Base-by-base conservation (phyloP, 2,329 filamentous ascomycete species). In the Clonostachys rhizophaga region DNA sequence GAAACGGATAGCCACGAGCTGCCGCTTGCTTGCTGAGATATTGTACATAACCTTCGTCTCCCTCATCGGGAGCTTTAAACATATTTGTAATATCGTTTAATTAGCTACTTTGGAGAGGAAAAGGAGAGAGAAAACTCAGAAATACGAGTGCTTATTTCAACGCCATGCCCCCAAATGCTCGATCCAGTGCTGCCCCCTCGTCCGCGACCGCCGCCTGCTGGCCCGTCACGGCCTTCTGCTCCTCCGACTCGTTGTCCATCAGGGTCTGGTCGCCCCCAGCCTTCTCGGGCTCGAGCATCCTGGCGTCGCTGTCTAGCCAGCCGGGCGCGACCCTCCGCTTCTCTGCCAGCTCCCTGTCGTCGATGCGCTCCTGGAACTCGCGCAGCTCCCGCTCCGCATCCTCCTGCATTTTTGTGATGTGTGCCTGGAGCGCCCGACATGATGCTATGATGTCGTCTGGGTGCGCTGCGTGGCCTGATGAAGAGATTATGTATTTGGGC, bases 381-480 rank as follows among this genome's bases (percentile, higher is more conserved):
- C 73, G 68, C 47, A 96, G 72, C 46, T 85, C 80, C 35, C 73
- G 70, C 52, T 86, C 78, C 2, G 88, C 88, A 35, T 89, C 84
- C 4, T 76, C 74, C 53, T 85, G 78, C 54, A 89, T 75, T 54
- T 83, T 81, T 24, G 81, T 71, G 12, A 99, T 74, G 65, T 96
- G 89, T 2, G 81, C 78, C 55, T 87, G 83, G 40, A 99, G 78
- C 8, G 87, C 84, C 51, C 80, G 79, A 69, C 92, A 96, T 20
- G 89, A 91, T 13, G 83, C 78, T 17, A 91, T 77, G 58, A 99
- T 95, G 55, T 91, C 86, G 57, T 91, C 83, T 1, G 94, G 91
- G 56, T 95, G 89, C 6, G 91, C 90, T 42, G 90, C 84, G 61
- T 91, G 87, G 33, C 87, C 89, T 0, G 89, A 85, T 11, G 78